Conservation (phyloP, 371 early-diverging fungal species). For the Mortierella polycephala region DNA sequence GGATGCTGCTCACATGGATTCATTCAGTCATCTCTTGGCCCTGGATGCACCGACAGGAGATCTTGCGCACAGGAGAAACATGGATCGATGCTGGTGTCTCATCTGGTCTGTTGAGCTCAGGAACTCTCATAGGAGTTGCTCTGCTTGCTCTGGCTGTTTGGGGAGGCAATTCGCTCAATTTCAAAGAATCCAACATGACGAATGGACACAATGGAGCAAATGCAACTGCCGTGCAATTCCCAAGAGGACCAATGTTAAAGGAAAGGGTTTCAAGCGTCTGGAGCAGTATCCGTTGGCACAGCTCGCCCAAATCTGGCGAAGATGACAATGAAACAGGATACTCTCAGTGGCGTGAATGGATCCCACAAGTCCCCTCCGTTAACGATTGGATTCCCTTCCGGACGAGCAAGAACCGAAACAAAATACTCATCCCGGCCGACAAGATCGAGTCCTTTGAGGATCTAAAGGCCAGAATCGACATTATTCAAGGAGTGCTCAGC, state of each 20-base stretch:
- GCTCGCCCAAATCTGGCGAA: not conserved
- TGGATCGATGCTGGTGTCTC: conserved; percentile 26
- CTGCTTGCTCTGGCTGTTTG: conserved; percentile 20
- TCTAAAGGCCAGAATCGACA: conserved; percentile 29
- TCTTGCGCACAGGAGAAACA: conserved; percentile 3
- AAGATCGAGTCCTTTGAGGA: conserved; percentile 39
- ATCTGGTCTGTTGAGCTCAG: conserved; percentile 34
- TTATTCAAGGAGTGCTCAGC: conserved; percentile 32
- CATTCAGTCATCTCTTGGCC: conserved; percentile 18
- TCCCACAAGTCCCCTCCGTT: conserved; percentile 23
- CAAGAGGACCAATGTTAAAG: not conserved
- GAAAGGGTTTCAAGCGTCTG: conserved; percentile 11
- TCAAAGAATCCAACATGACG: not conserved
- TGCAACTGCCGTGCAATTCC: not conserved
- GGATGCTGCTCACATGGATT: conserved; percentile 2
- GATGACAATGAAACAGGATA: not conserved
- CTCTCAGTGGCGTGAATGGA: conserved; percentile 25
- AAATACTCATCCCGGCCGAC: conserved; percentile 23
- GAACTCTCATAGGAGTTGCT: conserved; percentile 30
- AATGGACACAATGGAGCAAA: conserved; percentile 1
- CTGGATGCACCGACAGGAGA: conserved; percentile 15
- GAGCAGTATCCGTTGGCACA: conserved; percentile 13
- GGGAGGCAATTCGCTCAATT: conserved; percentile 14
- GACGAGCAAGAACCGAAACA: not conserved
- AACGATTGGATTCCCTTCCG: conserved; percentile 29